Conservation (phyloP, 352 stramenopile genomes). For the Plasmopara halstedii region DNA sequence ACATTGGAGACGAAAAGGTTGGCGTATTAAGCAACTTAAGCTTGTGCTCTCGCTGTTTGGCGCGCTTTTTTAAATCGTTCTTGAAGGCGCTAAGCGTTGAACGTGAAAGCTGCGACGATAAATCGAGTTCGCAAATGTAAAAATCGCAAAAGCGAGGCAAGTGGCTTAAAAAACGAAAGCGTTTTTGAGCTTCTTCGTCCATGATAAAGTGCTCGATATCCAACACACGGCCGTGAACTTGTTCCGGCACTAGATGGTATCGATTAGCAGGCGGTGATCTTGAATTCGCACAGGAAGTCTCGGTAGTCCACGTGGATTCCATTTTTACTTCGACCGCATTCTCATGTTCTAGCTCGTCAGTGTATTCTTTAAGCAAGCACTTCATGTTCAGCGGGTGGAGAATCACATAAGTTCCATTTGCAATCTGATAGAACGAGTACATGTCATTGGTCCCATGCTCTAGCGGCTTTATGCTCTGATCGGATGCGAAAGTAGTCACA, state of each 20-base stretch:
- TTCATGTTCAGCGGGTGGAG: conserved; percentile 88
- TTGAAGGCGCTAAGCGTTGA: conserved; percentile 56
- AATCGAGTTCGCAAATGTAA: conserved; percentile 82
- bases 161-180: conserved; percentile 83
- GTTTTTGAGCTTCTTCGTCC: conserved; percentile 75
- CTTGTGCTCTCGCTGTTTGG: conserved; percentile 57
- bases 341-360: conserved; percentile 23
- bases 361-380: conserved; percentile 75
- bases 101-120: conserved; percentile 57
- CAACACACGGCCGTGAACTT: conserved; percentile 52
- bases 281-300: conserved; percentile 12
- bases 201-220: conserved; percentile 86
- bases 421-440: conserved; percentile 86
- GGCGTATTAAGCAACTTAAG: conserved; percentile 25
- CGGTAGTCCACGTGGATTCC: conserved; percentile 24
- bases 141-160: conserved; percentile 83
- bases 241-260: conserved; percentile 49
- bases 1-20: conserved; percentile 25
- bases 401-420: conserved; percentile 82
- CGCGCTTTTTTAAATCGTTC: conserved; percentile 69
- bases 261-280: conserved; percentile 16
- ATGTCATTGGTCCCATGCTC: conserved; percentile 17
- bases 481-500: background rate
- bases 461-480: conserved; percentile 6
- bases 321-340: conserved; percentile 17